Base-by-base conservation (phyloP, 257 asterid genomes). In the Handroanthus guayacan region DNA sequence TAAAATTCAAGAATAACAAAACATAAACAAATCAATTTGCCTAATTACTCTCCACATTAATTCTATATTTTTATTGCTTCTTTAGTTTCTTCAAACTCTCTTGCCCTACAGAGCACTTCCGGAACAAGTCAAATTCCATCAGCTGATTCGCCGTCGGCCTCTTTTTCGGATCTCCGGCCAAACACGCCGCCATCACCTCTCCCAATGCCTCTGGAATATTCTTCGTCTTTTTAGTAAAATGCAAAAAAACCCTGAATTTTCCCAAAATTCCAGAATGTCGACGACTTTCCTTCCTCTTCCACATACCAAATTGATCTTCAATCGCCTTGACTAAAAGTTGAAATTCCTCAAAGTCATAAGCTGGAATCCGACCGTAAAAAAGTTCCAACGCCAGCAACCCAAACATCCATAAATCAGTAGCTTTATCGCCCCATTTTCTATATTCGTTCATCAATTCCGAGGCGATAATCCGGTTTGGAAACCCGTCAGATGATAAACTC, bases 301-400 rank as follows among this genome's bases (percentile, higher is more conserved):
- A n/a, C n/a, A n/a, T n/a, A n/a, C n/a, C n/a, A n/a, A 44, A 10
- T 9, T 25, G 11, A 12, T 41, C 7, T 2, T 43, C 71, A 11
- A 65, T 36, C 8, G 9, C 71, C 5, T 5, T 2, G 31, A 16
- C n/a, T 4, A 58, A 47, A 5, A 9, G 12, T 51, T 34, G 14
- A 38, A 75, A 62, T 55, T 64, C 79, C 2, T 9, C 52, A 10
- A 54, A 4, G 31, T 61, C 48, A 20, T 36, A 45, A 38, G 48
- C 65, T 6, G 66, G 72, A 75, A 64, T 52, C 54, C 3, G 45
- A 6, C 79, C 80, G 5, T 55, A 67, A 13, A 75, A 75, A 58
- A 75, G 18, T n/a, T 75, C 80, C 80, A 75, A 7, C 10, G 80
- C 67, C 58, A 75, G 56, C 18, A 65, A 55, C 14, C 79, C 79